These are phyloP conservation scores for Lichenothelia convexa DNA, from an alignment of 495 filamentous ascomycete species.

Conservation along the genomic window DNA sequence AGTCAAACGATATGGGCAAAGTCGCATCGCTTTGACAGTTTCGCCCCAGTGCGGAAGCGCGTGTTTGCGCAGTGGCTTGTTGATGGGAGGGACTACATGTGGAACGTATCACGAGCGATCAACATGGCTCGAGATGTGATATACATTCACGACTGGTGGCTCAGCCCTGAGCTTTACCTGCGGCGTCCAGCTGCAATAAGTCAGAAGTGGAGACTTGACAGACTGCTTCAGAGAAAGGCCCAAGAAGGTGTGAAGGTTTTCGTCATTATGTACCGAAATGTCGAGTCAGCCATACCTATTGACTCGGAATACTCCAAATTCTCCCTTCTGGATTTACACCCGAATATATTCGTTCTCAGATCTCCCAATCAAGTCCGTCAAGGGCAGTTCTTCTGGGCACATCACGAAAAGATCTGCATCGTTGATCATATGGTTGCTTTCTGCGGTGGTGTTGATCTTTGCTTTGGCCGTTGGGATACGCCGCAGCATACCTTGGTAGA, in stretches of 20 bases:
- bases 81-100: slow-evolving; percentile 96
- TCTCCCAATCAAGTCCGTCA: slow-evolving; percentile 96
- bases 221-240: slow-evolving; percentile 85
- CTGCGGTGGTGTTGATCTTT: slow-evolving; percentile 89
- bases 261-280: slow-evolving; percentile 95
- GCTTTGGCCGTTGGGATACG: slow-evolving; percentile 95
- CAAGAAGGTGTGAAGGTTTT: slow-evolving; percentile 94
- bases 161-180: slow-evolving; percentile 94
- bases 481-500: slow-evolving; percentile 80
- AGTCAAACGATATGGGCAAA: slow-evolving; percentile 62
- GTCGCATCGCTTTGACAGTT: slow-evolving; percentile 76
- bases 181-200: slow-evolving; percentile 87
- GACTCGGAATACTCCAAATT: slow-evolving; percentile 99
- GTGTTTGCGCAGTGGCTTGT: slow-evolving; percentile 96
- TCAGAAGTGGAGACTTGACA: slow-evolving; percentile 94
- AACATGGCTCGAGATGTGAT: slow-evolving; percentile 97
- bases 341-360: slow-evolving; percentile 87
- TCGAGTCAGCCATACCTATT: slow-evolving; percentile 93
- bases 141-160: slow-evolving; percentile 99
- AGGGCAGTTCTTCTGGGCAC: slow-evolving; percentile 99
- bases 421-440: slow-evolving; percentile 95
- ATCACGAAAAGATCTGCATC: slow-evolving; percentile 92
- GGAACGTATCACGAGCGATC: slow-evolving; percentile 93
- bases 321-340: slow-evolving; percentile 85
- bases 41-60: slow-evolving; percentile 69